phyloP scores from a whole-genome alignment of 2,329 filamentous ascomycete genomes.

The Leptographium radiaticola region DNA sequence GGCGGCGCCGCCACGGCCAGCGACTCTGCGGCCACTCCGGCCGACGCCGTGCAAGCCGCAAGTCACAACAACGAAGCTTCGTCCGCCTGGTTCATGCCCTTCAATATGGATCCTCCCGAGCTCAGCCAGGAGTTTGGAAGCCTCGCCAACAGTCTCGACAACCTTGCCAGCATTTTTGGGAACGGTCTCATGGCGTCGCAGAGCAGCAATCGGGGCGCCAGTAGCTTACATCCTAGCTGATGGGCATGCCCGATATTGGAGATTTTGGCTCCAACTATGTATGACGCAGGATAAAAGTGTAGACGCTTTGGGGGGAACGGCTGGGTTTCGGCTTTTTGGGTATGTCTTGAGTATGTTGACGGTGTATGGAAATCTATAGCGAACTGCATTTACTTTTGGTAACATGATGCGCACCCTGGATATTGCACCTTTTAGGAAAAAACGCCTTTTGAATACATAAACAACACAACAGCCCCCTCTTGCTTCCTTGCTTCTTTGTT shows the following conservation, averaged over 20 bases:
- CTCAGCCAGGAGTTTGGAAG: conserved; percentile 33
- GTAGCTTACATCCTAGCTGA: conserved; percentile 13
- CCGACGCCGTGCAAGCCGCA: conserved; percentile 16
- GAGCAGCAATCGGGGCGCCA: conserved; percentile 10
- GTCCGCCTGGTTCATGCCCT: conserved; percentile 84
- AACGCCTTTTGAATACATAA: not conserved
- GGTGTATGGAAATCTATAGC: too few species aligned
- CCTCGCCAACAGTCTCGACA: conserved; percentile 29
- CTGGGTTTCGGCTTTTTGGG: too few species aligned
- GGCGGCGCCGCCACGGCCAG: conserved; percentile 2
- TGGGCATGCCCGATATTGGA: not conserved
- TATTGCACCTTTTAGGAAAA: too few species aligned
- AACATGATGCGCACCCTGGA: too few species aligned
- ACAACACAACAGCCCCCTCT: not conserved
- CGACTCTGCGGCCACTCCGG: not conserved
- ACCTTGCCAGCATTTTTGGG: conserved; percentile 36
- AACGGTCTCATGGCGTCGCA: conserved; percentile 23
- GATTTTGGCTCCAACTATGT: too few species aligned
- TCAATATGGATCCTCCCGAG: conserved; percentile 73
- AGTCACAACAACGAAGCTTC: conserved; percentile 31
- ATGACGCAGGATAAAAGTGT: too few species aligned
- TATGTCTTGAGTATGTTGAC: too few species aligned
- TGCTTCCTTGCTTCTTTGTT: not conserved
- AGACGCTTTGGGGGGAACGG: too few species aligned
- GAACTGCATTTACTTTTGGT: too few species aligned